A percentile compares a stretch with the other conserved stretches of the same genome.
Evolutionary conservation across 345 rosid genomes (phyloP).

Genomic region (Lepidium aucheri): DNA sequence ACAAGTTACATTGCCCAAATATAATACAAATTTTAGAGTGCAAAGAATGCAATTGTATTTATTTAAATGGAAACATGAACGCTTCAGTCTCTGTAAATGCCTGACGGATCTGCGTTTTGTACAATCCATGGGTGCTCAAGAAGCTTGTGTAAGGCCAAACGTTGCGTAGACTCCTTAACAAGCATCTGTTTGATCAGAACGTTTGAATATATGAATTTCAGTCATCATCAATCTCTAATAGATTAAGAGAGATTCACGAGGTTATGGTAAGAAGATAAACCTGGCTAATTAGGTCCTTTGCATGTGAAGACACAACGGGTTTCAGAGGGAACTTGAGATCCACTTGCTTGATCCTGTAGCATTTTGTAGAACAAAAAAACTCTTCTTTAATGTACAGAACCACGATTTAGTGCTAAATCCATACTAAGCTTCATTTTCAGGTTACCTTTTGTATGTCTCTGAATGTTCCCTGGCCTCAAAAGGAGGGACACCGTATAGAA

Average conservation of each 20-base stretch:
- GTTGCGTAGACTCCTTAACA: constrained; percentile 60
- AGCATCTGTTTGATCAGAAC: constrained; percentile 50
- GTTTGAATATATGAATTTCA: neutral
- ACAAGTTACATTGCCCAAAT: neutral
- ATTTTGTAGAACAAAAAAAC: neutral
- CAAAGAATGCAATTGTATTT: neutral
- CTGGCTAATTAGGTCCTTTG: constrained; percentile 89
- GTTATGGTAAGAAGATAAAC: constrained; percentile 19
- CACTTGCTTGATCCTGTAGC: constrained; percentile 82
- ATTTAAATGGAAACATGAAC: neutral
- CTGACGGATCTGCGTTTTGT: constrained; percentile 84
- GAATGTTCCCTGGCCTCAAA: constrained; percentile 94
- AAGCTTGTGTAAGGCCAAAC: constrained; percentile 68
- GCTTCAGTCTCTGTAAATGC: constrained; percentile 38
- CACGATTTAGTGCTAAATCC: neutral
- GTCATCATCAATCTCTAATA: neutral
- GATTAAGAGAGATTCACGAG: neutral
- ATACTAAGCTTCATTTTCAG: neutral
- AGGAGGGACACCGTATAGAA: constrained; percentile 83
- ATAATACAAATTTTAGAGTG: neutral
- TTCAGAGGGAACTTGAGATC: constrained; percentile 87
- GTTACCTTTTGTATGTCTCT: constrained; percentile 81
- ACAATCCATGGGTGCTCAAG: constrained; percentile 88
- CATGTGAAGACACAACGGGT: constrained; percentile 78
- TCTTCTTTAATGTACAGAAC: neutral